These are phyloP conservation scores for Vanrija pseudolonga DNA, from an alignment of 1,284 basidiomycete species.

Conservation along the genomic window DNA sequence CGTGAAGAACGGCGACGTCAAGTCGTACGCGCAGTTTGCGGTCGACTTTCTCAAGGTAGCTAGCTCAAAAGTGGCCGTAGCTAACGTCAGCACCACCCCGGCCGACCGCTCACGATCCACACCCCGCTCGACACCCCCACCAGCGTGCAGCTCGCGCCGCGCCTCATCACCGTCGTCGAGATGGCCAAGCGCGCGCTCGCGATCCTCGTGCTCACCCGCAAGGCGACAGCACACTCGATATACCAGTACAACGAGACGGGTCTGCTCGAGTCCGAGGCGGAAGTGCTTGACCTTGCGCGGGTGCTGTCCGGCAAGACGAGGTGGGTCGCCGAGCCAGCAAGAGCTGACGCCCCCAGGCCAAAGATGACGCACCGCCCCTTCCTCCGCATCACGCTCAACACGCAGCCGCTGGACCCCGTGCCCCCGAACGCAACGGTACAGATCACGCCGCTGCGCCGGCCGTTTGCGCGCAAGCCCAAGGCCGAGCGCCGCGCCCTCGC, in stretches of 20 bases:
- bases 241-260: conserved; percentile 77
- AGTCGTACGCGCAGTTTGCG: conserved; percentile 59
- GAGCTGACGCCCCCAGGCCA: conserved; percentile 52
- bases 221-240: conserved; percentile 50
- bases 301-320: conserved; percentile 56
- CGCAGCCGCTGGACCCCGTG: conserved; percentile 52
- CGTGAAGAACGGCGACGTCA: conserved; percentile 6
- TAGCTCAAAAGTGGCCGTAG: conserved; percentile 1
- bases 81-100: conserved; percentile 56
- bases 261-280: conserved; percentile 51
- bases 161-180: conserved; percentile 71
- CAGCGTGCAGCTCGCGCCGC: conserved; percentile 50
- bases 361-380: conserved; percentile 64
- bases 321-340: conserved; percentile 51
- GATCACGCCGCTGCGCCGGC: not conserved
- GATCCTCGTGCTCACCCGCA: conserved; percentile 2
- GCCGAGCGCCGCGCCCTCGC: too few species aligned
- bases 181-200: conserved; percentile 77
- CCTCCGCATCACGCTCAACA: conserved; percentile 68
- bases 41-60: conserved; percentile 61
- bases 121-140: conserved; percentile 50
- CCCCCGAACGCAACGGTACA: conserved; percentile 30
- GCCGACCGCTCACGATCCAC: conserved; percentile 61
- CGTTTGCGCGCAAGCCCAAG: too few species aligned
- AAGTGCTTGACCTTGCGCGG: conserved; percentile 21